These are phyloP conservation scores for Paxillus rubicundulus DNA, from an alignment of 768 basidiomycete genomes.

Conservation along the genomic window DNA sequence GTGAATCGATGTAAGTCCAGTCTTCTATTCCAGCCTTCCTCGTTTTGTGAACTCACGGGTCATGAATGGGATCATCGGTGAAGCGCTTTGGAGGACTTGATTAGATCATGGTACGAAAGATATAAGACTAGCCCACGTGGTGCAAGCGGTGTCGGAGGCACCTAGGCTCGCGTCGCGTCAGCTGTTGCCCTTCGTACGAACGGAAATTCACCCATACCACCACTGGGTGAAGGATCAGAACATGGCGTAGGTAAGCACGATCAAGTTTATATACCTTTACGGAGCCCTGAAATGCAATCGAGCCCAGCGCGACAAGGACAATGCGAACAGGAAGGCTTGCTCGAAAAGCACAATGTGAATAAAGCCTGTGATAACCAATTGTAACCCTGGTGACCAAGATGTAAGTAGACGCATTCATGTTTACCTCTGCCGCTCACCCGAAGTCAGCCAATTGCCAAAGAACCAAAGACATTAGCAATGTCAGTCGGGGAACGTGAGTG, in stretches of 20 bases:
- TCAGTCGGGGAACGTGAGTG: slow-evolving; percentile 40
- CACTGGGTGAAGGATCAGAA: slow-evolving; percentile 33
- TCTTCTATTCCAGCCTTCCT: background rate
- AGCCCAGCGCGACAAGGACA: slow-evolving; percentile 62
- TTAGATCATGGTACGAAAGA: background rate
- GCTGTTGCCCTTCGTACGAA: background rate
- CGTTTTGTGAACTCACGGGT: slow-evolving; percentile 47
- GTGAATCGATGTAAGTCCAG: background rate
- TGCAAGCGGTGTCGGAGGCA: slow-evolving; percentile 73
- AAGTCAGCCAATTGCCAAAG: slow-evolving; percentile 72
- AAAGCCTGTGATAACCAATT: slow-evolving; percentile 77
- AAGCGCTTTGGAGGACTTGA: slow-evolving; percentile 45
- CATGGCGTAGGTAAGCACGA: slow-evolving; percentile 4
- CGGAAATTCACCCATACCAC: slow-evolving; percentile 40
- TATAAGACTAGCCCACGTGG: slow-evolving; percentile 47
- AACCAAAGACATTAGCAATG: slow-evolving; percentile 50
- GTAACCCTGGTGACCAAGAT: slow-evolving; percentile 50
- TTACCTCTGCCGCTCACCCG: slow-evolving; percentile 44
- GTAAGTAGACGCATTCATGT: background rate
- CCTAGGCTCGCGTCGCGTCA: slow-evolving; percentile 34
- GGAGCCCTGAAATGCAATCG: slow-evolving; percentile 75
- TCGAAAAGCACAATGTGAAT: slow-evolving; percentile 69
- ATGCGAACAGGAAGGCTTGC: slow-evolving; percentile 55
- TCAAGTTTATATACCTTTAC: slow-evolving; percentile 55
- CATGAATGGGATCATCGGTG: slow-evolving; percentile 66